Evolutionary conservation across 2,329 filamentous ascomycete genomes (phyloP).

Genomic region (Chaetomium olivaceum): DNA sequence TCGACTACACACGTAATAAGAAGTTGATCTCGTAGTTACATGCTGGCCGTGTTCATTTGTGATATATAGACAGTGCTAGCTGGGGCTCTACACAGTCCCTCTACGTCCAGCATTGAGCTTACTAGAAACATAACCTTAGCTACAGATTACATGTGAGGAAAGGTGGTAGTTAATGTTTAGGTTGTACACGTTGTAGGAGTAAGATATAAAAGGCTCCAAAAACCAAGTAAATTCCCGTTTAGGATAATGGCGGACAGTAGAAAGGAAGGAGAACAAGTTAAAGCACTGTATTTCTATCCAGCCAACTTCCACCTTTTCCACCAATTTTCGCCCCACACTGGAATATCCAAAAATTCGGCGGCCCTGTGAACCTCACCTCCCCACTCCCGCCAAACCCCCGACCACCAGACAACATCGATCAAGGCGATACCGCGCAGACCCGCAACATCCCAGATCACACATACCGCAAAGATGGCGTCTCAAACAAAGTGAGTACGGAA

Average conservation of each 20-base stretch:
- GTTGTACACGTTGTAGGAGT: not conserved
- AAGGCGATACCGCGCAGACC: not conserved
- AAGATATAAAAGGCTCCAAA: no score
- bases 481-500: conserved; percentile 31
- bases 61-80: not conserved
- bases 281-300: not conserved
- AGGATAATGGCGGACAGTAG: no score
- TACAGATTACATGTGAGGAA: not conserved
- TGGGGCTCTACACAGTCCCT: not conserved
- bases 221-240: no score
- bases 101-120: not conserved
- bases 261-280: not conserved
- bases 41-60: not conserved
- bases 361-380: conserved; percentile 8
- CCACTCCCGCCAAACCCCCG: conserved; percentile 31
- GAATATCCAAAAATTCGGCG: conserved; percentile 34
- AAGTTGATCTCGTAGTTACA: no score
- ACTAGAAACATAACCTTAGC: not conserved
- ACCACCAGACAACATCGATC: conserved; percentile 22
- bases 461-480: conserved; percentile 30
- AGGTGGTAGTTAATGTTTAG: not conserved
- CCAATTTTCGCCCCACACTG: conserved; percentile 33
- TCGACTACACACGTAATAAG: not conserved
- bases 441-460: not conserved
- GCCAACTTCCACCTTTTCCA: not conserved